These are phyloP conservation scores for Graphilbum fragrans DNA, from an alignment of 2,329 filamentous ascomycete species.

Conservation along the genomic window DNA sequence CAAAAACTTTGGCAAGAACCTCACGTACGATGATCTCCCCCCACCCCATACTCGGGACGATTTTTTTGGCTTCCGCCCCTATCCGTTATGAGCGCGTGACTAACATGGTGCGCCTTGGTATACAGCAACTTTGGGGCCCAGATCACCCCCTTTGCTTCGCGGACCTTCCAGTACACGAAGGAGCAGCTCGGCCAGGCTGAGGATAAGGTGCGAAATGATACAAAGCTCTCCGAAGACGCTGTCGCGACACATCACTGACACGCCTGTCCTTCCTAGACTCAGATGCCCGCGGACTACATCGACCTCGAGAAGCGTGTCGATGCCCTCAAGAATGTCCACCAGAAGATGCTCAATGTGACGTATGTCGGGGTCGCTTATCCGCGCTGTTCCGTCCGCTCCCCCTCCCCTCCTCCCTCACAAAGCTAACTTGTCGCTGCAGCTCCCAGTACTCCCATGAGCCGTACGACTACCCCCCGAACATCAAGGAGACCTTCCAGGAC, in stretches of 20 bases:
- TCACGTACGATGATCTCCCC: slow-evolving; percentile 30
- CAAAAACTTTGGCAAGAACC: slow-evolving; percentile 43
- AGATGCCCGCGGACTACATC: slow-evolving; percentile 94
- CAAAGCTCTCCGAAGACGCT: neutral
- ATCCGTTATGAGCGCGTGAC: neutral
- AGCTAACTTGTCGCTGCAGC: slow-evolving; percentile 29
- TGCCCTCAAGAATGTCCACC: slow-evolving; percentile 91
- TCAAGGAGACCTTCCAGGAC: slow-evolving; percentile 95
- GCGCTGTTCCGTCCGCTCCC: neutral
- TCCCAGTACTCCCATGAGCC: slow-evolving; percentile 86
- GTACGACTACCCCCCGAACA: slow-evolving; percentile 92
- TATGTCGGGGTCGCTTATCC: slow-evolving; percentile 30
- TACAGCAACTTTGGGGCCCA: slow-evolving; percentile 54
- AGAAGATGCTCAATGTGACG: slow-evolving; percentile 96
- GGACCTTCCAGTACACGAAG: slow-evolving; percentile 95
- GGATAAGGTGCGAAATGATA: slow-evolving; percentile 56
- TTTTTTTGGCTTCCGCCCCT: neutral
- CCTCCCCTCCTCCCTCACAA: neutral
- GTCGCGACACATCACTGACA: neutral
- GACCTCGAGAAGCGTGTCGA: slow-evolving; percentile 98
- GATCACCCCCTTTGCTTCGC: slow-evolving; percentile 84
- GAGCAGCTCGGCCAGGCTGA: slow-evolving; percentile 92
- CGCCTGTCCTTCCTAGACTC: slow-evolving; percentile 48
- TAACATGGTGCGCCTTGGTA: neutral
- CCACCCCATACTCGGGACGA: neutral